Evolutionary conservation across 225 moss, liverwort and hornwort species (phyloP).

Genomic region (Anthoceros angustus): DNA sequence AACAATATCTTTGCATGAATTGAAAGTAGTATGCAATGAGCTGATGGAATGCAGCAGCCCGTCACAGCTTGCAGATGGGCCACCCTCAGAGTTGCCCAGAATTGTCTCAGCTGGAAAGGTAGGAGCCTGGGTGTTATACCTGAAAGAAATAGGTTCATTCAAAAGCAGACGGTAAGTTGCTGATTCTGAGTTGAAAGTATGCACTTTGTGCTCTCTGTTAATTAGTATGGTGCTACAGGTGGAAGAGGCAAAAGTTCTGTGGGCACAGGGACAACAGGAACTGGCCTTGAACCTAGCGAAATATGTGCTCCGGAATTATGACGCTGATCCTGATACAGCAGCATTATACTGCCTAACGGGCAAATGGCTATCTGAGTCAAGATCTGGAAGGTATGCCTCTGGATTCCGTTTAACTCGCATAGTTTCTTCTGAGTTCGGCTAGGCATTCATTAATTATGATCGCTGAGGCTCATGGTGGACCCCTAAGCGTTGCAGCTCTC

Average conservation of each 20-base stretch:
- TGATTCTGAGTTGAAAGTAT: background rate
- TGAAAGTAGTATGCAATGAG: constrained; percentile 41
- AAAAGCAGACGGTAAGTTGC: background rate
- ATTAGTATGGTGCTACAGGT: constrained; percentile 32
- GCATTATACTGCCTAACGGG: constrained; percentile 71
- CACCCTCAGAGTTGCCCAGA: background rate
- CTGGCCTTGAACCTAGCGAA: constrained; percentile 88
- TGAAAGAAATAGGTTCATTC: background rate
- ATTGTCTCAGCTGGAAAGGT: background rate
- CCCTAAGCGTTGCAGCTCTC: constrained; percentile 28
- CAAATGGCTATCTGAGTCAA: constrained; percentile 89
- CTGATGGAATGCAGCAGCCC: constrained; percentile 7
- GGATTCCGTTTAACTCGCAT: background rate
- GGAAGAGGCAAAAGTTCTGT: constrained; percentile 90
- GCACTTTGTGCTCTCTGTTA: background rate
- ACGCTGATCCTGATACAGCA: constrained; percentile 39
- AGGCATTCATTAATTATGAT: background rate
- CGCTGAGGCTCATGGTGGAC: background rate
- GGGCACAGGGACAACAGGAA: constrained; percentile 90
- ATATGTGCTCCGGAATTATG: constrained; percentile 49
- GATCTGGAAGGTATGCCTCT: constrained; percentile 58
- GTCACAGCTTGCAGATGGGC: background rate
- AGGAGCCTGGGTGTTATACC: background rate
- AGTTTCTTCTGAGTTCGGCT: background rate
- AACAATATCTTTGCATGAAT: constrained; percentile 59